Evolutionary conservation across 2,329 filamentous ascomycete genomes (phyloP).

Genomic region (Beauveria brongniartii): DNA sequence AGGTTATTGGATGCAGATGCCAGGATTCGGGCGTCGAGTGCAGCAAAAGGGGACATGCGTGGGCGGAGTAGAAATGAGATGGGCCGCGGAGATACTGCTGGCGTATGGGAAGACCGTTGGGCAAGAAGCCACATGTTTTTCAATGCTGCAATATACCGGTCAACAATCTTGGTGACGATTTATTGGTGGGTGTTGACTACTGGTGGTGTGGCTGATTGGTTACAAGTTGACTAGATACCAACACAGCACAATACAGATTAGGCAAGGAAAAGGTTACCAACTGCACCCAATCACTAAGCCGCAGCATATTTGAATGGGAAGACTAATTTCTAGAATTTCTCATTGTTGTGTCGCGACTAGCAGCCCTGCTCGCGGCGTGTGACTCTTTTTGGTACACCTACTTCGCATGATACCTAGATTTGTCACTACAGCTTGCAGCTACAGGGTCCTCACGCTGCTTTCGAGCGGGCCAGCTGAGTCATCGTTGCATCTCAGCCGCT

Average conservation of each 20-base stretch:
- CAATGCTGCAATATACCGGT: neutral
- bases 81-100: neutral
- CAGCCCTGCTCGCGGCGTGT: neutral
- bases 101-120: neutral
- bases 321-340: neutral
- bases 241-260: neutral
- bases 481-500: neutral
- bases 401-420: neutral
- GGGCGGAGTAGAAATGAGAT: neutral
- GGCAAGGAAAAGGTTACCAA: neutral
- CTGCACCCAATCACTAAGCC: neutral
- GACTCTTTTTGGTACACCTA: neutral
- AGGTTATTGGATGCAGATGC: neutral
- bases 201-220: neutral
- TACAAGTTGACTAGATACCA: neutral
- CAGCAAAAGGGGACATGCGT: neutral
- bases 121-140: neutral
- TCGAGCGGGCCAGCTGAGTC: neutral
- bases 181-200: neutral
- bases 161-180: neutral
- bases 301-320: neutral
- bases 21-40: neutral
- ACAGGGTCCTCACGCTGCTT: neutral
- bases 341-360: neutral
- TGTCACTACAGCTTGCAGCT: neutral